phyloP scores from a whole-genome alignment of 2,329 filamentous ascomycete species.

The Elsinoe necatrix region DNA sequence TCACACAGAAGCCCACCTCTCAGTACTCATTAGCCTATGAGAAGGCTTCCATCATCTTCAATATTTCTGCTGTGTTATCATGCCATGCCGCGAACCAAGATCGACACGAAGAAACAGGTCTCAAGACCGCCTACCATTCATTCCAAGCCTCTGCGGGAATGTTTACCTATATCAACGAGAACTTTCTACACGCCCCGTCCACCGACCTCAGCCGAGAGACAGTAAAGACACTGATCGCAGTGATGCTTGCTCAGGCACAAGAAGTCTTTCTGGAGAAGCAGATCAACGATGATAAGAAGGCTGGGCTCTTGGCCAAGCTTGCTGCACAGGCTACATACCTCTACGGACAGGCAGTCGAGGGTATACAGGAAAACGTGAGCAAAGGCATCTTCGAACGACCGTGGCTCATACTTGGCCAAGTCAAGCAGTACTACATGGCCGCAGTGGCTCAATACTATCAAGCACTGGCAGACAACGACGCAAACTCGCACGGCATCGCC shows the following conservation, averaged over 20 bases:
- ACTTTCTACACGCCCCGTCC: conserved; percentile 93
- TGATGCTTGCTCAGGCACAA: conserved; percentile 92
- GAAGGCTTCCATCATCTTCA: conserved; percentile 98
- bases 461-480: conserved; percentile 81
- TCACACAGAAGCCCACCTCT: conserved; percentile 93
- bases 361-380: conserved; percentile 83
- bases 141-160: conserved; percentile 98
- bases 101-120: conserved; percentile 78
- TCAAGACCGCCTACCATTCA: conserved; percentile 96
- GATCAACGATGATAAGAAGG: conserved; percentile 84
- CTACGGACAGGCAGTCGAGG: conserved; percentile 80
- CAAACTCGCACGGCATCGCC: conserved; percentile 74
- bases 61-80: conserved; percentile 93
- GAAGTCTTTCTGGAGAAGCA: conserved; percentile 98
- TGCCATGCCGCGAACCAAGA: conserved; percentile 93
- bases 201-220: conserved; percentile 94
- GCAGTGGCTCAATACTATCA: conserved; percentile 92
- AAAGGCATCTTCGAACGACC: conserved; percentile 90
- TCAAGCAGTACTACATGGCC: conserved; percentile 73
- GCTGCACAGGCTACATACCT: conserved; percentile 84
- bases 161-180: conserved; percentile 99
- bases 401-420: conserved; percentile 75
- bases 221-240: conserved; percentile 83
- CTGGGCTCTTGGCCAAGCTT: conserved; percentile 82
- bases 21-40: conserved; percentile 97